Conservation (phyloP, 768 basidiomycete species). For the Pleurotus salmoneostramineus region DNA sequence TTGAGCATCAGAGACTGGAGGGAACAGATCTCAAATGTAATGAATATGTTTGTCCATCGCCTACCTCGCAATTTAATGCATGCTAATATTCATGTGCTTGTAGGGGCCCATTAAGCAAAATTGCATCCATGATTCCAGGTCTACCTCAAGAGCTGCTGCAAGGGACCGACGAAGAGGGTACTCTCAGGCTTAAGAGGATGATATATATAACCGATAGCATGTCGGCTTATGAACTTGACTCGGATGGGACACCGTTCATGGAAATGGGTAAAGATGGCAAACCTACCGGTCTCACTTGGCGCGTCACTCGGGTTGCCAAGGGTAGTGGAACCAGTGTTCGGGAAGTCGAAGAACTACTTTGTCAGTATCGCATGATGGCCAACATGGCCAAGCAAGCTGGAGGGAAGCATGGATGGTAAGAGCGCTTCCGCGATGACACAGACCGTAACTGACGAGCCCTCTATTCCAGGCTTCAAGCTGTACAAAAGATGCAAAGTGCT, state of each 20-base stretch:
- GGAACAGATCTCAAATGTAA: constrained; percentile 95
- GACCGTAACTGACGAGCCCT: constrained; percentile 6
- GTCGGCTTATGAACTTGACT: constrained; percentile 91
- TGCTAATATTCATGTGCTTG: constrained; percentile 9
- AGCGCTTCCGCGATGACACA: constrained; percentile 9
- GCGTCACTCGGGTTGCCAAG: constrained; percentile 84
- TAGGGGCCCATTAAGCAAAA: constrained; percentile 98
- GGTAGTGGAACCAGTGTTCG: constrained; percentile 93
- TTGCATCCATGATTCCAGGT: constrained; percentile 98
- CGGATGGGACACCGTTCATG: constrained; percentile 91
- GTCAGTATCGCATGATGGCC: constrained; percentile 98
- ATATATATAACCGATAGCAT: constrained; percentile 99
- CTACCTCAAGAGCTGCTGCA: constrained; percentile 88
- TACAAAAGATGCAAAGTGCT: constrained; percentile 92
- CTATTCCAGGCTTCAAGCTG: constrained; percentile 64
- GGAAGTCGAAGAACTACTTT: constrained; percentile 96
- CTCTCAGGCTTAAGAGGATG: constrained; percentile 91
- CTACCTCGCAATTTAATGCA: constrained; percentile 4
- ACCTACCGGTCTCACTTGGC: constrained; percentile 83
- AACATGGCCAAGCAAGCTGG: constrained; percentile 99
- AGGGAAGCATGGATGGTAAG: constrained; percentile 92
- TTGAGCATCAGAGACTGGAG: constrained; percentile 96
- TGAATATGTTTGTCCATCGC: constrained; percentile 79
- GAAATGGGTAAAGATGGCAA: constrained; percentile 79
- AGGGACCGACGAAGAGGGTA: constrained; percentile 92